phyloP scores from a whole-genome alignment of 805 yeast genomes.

The Cyberlindnera japonica region DNA sequence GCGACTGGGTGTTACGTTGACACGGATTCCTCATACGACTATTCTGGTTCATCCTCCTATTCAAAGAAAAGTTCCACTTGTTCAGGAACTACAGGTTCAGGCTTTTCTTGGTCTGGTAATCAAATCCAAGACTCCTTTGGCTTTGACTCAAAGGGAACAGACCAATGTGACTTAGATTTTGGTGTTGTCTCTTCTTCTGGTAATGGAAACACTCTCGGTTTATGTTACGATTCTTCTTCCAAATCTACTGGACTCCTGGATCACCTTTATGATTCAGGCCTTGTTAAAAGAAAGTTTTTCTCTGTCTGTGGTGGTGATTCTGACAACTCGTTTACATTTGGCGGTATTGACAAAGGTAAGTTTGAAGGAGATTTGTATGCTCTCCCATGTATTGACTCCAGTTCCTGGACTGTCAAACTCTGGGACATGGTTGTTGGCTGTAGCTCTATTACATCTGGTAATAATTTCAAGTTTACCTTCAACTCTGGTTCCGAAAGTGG shows the following conservation, averaged over 20 bases:
- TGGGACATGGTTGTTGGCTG: conserved; percentile 21
- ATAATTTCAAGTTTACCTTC: conserved; percentile 14
- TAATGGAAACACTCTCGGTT: conserved; percentile 12
- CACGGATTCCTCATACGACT: conserved; percentile 2
- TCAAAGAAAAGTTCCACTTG: background rate
- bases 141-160: conserved; percentile 8
- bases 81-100: conserved; percentile 11
- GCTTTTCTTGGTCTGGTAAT: conserved; percentile 10
- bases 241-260: conserved; percentile 12
- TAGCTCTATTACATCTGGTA: conserved; percentile 10
- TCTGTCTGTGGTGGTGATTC: conserved; percentile 15
- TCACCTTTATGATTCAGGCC: conserved; percentile 6
- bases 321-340: conserved; percentile 33
- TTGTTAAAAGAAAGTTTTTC: conserved; percentile 14
- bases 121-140: conserved; percentile 10
- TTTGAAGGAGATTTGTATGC: conserved; percentile 37
- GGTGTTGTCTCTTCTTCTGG: conserved; percentile 8
- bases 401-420: conserved; percentile 24
- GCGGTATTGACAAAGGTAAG: conserved; percentile 49
- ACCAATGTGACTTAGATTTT: conserved; percentile 11
- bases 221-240: conserved; percentile 9
- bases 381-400: conserved; percentile 8
- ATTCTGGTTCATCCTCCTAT: conserved; percentile 3
- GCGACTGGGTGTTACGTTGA: conserved; percentile 4
- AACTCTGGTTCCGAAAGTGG: conserved; percentile 19